phyloP scores from a whole-genome alignment of 305 asterid genomes.

The Coffea humblotiana region DNA sequence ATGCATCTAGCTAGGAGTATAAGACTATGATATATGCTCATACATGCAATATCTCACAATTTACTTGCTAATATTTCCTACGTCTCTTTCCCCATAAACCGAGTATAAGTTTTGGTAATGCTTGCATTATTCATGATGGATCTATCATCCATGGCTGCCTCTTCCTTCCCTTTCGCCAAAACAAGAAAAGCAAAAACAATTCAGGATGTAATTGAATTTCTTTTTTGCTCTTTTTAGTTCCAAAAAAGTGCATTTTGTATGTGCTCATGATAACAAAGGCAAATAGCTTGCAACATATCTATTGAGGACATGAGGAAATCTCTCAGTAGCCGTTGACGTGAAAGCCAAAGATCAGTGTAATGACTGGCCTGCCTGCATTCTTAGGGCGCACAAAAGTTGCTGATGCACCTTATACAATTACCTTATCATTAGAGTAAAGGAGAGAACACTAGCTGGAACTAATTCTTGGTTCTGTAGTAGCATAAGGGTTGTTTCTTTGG shows the following conservation, averaged over 20 bases:
- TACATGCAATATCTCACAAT: not conserved
- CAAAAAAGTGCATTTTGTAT: too few relatives aligned
- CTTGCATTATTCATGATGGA: not conserved
- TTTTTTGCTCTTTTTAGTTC: not conserved
- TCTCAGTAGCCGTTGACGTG: not conserved
- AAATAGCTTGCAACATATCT: not conserved
- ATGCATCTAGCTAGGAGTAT: too few relatives aligned
- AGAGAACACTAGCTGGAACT: not conserved
- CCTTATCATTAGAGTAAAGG: not conserved
- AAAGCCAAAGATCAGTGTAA: not conserved
- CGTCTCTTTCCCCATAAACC: not conserved
- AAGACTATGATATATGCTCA: not conserved
- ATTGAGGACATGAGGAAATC: not conserved
- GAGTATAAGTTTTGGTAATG: not conserved
- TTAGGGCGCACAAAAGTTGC: not conserved
- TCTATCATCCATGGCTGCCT: not conserved
- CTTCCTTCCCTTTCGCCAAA: not conserved
- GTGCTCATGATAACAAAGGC: not conserved
- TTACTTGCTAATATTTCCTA: not conserved
- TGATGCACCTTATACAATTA: not conserved
- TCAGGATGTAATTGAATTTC: not conserved
- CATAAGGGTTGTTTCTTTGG: not conserved
- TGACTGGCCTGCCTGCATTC: not conserved
- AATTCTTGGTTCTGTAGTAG: not conserved
- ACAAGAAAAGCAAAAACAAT: not conserved